Evolutionary conservation across 441 rosid species (phyloP), one percentile per base, ranked within the genome.

Genomic region (Erodium texanum): DNA sequence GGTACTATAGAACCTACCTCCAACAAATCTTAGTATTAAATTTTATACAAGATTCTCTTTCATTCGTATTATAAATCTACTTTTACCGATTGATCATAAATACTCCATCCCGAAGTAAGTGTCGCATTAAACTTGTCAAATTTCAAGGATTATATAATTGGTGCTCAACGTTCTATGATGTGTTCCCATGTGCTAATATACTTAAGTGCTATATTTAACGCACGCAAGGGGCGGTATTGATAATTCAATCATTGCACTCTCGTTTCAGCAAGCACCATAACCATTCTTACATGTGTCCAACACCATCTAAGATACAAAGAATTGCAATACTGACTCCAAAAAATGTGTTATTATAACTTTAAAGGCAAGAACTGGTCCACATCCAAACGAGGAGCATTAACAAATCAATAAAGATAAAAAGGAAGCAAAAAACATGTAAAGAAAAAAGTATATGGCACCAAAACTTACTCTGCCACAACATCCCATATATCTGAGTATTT

Each of bases 401-500:
- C 68, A 36, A n/a, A 14, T 38, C 16, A 45, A 68, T 12, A 74
- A 56, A 66, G 66, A 64, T 43, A 67, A 32, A 58, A 20, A 34
- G 16, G 64, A 66, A 29, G 24, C 3, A 66, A 61, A 65, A 29
- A 36, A 32, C 38, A 41, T 52, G 62, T 29, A 54, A 24, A 10
- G 38, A 71, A 70, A 66, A 15, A 22, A 38, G 66, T 64, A 61
- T 59, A 72, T 65, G 66, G 36, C 65, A 62, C 10, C 36, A 27
- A 70, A 75, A 79, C 97, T 87, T 82, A 94, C 99, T 72, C 79
- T 11, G 66, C 58, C 74, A 77, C 78, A 71, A 72, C 59, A 24
- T 78, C 74, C 88, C 92, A 89, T 54, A 88, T 29, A 76, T 87
- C 81, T 64, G 67, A 75, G 75, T 89, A 94, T 80, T 82, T 91